Evolutionary conservation across 2,329 filamentous ascomycete species (phyloP).

Genomic region (Penicillium sp.): DNA sequence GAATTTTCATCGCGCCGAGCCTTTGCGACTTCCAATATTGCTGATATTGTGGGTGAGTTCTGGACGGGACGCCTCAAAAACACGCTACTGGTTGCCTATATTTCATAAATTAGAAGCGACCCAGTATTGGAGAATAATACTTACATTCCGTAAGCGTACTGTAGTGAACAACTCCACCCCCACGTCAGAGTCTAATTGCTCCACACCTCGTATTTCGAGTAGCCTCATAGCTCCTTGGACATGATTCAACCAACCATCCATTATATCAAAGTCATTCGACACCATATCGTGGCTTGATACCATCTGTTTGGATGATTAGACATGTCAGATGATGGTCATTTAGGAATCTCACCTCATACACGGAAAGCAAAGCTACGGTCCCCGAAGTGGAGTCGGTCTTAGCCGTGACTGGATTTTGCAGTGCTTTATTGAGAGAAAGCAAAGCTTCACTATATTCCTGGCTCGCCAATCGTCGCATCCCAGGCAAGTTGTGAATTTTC

Average conservation of each 20-base stretch:
- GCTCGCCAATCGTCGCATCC: background rate
- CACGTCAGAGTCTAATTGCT: constrained; percentile 5
- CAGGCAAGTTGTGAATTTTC: background rate
- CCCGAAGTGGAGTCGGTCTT: constrained; percentile 16
- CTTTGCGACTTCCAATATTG: constrained; percentile 7
- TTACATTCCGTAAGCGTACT: constrained; percentile 10
- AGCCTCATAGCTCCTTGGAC: constrained; percentile 10
- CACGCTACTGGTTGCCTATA: constrained; percentile 10
- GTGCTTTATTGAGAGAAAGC: constrained; percentile 10
- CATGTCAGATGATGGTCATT: background rate
- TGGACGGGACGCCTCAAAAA: constrained; percentile 5
- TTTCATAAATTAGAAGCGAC: background rate
- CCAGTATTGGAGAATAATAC: background rate
- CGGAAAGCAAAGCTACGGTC: constrained; percentile 16
- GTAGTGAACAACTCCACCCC: constrained; percentile 11
- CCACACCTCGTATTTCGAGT: constrained; percentile 12
- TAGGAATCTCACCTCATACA: constrained; percentile 15
- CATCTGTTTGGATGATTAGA: background rate
- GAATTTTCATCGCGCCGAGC: background rate
- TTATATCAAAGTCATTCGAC: background rate
- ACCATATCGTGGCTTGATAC: background rate
- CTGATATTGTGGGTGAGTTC: constrained; percentile 5
- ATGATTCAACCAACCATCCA: constrained; percentile 16
- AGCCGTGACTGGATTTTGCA: constrained; percentile 5
- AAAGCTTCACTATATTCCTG: constrained; percentile 13